These are phyloP conservation scores for Cryptomeria japonica DNA, from an alignment of 75 land plant genomes.

Conservation along the genomic window DNA sequence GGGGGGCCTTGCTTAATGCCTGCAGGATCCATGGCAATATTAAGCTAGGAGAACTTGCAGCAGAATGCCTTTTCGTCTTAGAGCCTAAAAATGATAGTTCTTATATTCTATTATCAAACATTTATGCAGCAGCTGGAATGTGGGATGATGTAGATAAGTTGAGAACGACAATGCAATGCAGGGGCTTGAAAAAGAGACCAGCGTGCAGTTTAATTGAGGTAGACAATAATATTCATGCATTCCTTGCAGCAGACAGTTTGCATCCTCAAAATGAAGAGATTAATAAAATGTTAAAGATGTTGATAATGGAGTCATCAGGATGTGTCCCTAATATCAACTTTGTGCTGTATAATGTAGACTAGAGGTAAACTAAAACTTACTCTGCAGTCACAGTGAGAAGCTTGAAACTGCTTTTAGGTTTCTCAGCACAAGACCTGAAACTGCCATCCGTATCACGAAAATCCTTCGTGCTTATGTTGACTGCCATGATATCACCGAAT, in stretches of 20 bases:
- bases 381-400: constrained; percentile 10
- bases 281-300: not conserved
- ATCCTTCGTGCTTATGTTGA: constrained; percentile 10
- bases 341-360: constrained; percentile 11
- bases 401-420: constrained; percentile 18
- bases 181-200: constrained; percentile 8
- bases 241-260: not conserved
- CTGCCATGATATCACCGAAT: constrained; percentile 12
- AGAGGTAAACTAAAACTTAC: constrained; percentile 8
- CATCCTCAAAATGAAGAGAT: constrained; percentile 13
- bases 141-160: constrained; percentile 14
- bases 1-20: constrained; percentile 11
- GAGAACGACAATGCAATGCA: constrained; percentile 6
- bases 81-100: not conserved
- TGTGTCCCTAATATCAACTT: constrained; percentile 8
- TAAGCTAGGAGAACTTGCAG: constrained; percentile 5
- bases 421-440: not conserved
- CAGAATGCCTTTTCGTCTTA: constrained; percentile 3
- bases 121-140: constrained; percentile 22
- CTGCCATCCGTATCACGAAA: constrained; percentile 11
- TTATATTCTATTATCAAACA: constrained; percentile 15
- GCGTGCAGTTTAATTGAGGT: constrained; percentile 13
- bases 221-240: constrained; percentile 1
- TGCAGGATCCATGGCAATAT: constrained; percentile 9
- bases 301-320: constrained; percentile 15